Percentiles rank a stretch among this genome's conserved stretches.
Conservation (phyloP, 306 rosid genomes). For the Rubus parviflorus region DNA sequence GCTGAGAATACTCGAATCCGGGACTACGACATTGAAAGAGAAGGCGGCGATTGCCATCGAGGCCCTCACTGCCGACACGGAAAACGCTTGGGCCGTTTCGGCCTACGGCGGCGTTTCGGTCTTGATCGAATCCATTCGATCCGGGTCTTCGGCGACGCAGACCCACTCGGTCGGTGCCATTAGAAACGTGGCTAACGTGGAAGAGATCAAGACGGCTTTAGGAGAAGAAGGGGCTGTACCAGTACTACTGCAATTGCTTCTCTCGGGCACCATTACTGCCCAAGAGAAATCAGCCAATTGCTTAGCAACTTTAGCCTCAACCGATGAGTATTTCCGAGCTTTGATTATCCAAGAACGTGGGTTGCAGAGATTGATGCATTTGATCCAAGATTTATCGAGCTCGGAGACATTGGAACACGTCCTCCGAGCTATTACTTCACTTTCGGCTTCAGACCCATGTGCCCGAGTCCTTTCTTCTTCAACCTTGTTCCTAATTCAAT, state of each 20-base stretch:
- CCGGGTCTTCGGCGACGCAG: conserved; percentile 44
- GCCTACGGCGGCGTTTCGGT: conserved; percentile 54
- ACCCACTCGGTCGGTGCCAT: conserved; percentile 47
- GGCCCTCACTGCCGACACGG: conserved; percentile 46
- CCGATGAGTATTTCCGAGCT: conserved; percentile 49
- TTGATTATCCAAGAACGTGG: conserved; percentile 47
- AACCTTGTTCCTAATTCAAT: conserved; percentile 38
- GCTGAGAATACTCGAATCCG: conserved; percentile 44
- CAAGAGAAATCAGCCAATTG: conserved; percentile 48
- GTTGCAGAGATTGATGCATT: conserved; percentile 44
- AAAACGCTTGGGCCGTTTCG: conserved; percentile 57
- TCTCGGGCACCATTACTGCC: conserved; percentile 36
- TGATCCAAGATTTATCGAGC: conserved; percentile 46
- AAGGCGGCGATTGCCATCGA: conserved; percentile 52
- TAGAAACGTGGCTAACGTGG: conserved; percentile 41
- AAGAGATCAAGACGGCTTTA: conserved; percentile 37
- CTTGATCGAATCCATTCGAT: conserved; percentile 50
- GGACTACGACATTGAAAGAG: conserved; percentile 36
- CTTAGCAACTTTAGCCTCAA: conserved; percentile 41
- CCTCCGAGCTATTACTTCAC: conserved; percentile 39
- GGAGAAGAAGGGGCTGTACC: conserved; percentile 58
- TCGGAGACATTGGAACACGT: conserved; percentile 40
- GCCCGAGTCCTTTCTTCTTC: conserved; percentile 43
- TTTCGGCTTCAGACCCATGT: conserved; percentile 40
- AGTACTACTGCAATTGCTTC: conserved; percentile 39